Evolutionary conservation across 257 asterid species (phyloP).

Genomic region (Knoxia roxburghii): DNA sequence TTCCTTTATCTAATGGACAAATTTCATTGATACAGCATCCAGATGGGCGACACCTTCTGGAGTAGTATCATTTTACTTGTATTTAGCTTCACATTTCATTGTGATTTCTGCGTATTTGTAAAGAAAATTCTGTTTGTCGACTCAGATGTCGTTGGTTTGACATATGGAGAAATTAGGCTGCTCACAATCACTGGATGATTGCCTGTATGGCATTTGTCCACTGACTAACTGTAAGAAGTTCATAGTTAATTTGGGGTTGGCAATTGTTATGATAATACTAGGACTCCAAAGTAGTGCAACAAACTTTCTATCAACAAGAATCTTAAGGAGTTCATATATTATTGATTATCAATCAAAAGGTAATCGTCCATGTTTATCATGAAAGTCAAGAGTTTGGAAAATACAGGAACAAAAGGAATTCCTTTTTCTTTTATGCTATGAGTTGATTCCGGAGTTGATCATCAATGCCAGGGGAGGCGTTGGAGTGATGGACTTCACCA

Average conservation of each 20-base stretch:
- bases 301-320: neutral
- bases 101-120: neutral
- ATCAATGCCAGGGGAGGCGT: conserved; percentile 71
- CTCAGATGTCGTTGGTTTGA: neutral
- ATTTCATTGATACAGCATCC: neutral
- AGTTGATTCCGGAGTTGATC: conserved; percentile 9
- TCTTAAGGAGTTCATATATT: neutral
- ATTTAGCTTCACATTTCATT: neutral
- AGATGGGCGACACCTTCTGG: neutral
- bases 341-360: neutral
- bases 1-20: neutral
- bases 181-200: neutral
- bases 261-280: neutral
- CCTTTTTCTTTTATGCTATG: neutral
- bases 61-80: neutral
- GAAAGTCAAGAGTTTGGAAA: neutral
- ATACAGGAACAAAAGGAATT: neutral
- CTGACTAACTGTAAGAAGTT: neutral
- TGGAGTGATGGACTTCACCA: conserved; percentile 99
- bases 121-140: neutral
- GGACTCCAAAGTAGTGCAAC: neutral
- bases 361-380: neutral
- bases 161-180: neutral
- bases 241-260: neutral
- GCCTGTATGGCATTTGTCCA: neutral